These are phyloP conservation scores for Pholiota adiposa DNA, from an alignment of 1,284 basidiomycete genomes.

Conservation along the genomic window DNA sequence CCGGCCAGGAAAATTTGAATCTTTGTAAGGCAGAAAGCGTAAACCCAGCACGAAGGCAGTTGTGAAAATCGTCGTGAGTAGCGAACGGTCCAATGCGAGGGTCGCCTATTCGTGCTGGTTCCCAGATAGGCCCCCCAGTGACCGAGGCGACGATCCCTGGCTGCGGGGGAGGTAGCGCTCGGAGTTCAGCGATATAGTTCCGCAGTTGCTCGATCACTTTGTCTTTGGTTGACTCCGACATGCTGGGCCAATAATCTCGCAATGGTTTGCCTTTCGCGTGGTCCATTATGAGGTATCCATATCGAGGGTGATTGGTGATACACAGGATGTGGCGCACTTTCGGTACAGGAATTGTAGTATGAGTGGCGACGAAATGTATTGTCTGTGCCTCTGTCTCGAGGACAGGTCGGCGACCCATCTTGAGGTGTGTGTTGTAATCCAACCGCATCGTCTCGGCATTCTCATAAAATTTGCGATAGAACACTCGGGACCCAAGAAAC, in stretches of 20 bases:
- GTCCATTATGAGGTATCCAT: not conserved
- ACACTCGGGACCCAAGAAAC: not conserved
- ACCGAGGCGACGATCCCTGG: not conserved
- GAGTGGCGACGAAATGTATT: slow-evolving; percentile 5
- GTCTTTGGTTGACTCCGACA: not conserved
- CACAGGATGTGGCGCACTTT: slow-evolving; percentile 3
- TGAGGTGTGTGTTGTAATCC: not conserved
- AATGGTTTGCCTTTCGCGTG: not conserved
- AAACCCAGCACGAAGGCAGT: no score
- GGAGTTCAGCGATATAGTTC: not conserved
- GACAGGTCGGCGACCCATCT: not conserved
- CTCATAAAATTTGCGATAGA: not conserved
- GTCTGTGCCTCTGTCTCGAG: slow-evolving; percentile 2
- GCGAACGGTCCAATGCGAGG: not conserved
- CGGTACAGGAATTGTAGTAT: slow-evolving; percentile 16
- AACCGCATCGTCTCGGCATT: not conserved
- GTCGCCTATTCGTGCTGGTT: not conserved
- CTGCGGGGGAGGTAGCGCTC: not conserved
- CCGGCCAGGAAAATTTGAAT: not conserved
- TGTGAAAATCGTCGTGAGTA: not conserved
- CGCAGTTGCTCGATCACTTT: not conserved
- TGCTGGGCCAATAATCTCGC: not conserved
- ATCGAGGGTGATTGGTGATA: not conserved
- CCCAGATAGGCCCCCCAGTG: not conserved
- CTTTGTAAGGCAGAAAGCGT: not conserved